Base-by-base conservation (phyloP, 305 asterid genomes). In the Galium porrigens region DNA sequence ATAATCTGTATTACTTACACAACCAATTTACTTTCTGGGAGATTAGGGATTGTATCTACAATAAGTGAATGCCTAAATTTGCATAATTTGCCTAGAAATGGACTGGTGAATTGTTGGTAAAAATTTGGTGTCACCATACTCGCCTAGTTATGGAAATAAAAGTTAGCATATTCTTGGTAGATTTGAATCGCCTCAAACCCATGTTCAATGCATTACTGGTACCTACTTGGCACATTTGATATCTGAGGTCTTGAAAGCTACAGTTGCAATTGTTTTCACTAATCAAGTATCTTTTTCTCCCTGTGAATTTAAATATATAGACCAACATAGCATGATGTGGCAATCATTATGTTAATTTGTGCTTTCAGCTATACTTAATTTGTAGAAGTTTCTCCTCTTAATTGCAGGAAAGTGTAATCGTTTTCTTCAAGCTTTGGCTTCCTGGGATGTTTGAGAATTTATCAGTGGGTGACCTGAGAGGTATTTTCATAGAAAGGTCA, bases 341-440 rank as follows among this genome's bases (percentile, higher is more conserved):
- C 68, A 51, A 57, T 11, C 68, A 14, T 58, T 57, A 63, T 63
- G 48, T 55, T 27, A 65, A 58, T 61, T 56, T 68, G 55, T 12
- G 69, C 18, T n/a, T 36, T 39, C 2, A 49, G 56, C 12, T 29
- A 14, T 46, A 63, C 60, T 73, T 37, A 17, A 29, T 51, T 51
- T 72, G 71, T 42, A 63, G 42, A 57, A 60, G 61, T 69, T 55
- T 36, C 68, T 67, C 36, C 68, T 33, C 61, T 75, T 58, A 69
- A 0, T 66, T 79, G 73, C 92, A 91, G 98, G 98, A 91, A 76
- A 81, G 96, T 81, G 79, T 77, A 54, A 81, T 83, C 7, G 77
- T 83, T 76, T 85, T 86, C 70, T 84, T 84, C 72, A 91, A 86
- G 68, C 76, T 91, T 72, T 71, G 89, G 80, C 85, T 86, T 76